Base-by-base conservation (phyloP, 371 early-diverging fungal species). In the Thermomucor indicae-seudaticae region DNA sequence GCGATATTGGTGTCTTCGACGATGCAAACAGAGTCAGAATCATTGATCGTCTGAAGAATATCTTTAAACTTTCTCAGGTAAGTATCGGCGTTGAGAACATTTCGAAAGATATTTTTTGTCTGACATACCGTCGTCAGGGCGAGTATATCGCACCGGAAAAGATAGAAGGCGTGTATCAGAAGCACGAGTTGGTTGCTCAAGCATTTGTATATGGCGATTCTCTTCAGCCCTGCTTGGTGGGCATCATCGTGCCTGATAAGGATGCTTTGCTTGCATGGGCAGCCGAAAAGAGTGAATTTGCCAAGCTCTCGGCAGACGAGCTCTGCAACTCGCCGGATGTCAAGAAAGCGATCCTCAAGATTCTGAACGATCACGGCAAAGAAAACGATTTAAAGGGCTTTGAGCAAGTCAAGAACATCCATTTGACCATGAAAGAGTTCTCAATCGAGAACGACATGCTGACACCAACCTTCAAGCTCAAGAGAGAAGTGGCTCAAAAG, bases 71-170 rank as follows among this genome's bases (percentile, higher is more conserved):
- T 38, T 65, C 82, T 3, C 87, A 86, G 43, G 47, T 46, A 46
- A 19, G 17, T 0, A 17, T 20, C 14, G 17, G 1, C 19, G n/a
- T 29, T 14, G 22, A 45, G 25, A 32, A 7, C 32, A 8, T 32
- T 32, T 32, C 8, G 14, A 14, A 8, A 32, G 32, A 14, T n/a
- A n/a, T n/a, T n/a, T n/a, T n/a, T n/a, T n/a, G n/a, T n/a, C n/a
- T 40, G 41, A 40, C 43, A 98, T 98, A 78, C 75, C 92, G 41
- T 79, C 89, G 5, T 32, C 83, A 92, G 68, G 97, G 96, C 47
- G 99, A 99, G 75, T 99, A 98, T 71, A 88, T 99, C 65, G 96
- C 97, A 0, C 99, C 99, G 5, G 99, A 99, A 65, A 96, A 95
- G 76, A 85, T 99, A 31, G 98, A 98, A 72, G 84, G 84, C 38